Conservation (phyloP, 2,329 filamentous ascomycete species). For the Alternaria sp. region DNA sequence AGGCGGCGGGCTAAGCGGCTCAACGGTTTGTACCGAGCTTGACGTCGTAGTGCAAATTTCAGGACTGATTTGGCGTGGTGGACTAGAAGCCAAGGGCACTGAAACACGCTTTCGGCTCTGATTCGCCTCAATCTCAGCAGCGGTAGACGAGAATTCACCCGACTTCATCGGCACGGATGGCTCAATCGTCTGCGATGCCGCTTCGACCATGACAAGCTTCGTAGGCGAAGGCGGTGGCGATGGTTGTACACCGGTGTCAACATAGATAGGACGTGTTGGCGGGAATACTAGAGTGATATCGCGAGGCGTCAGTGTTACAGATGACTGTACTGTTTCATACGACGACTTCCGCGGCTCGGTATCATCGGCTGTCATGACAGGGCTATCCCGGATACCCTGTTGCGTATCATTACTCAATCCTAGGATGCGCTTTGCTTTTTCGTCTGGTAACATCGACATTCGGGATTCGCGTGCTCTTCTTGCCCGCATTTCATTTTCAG, state of each 20-base stretch:
- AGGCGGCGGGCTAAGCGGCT: slow-evolving; percentile 71
- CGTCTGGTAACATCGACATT: slow-evolving; percentile 53
- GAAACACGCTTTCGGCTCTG: slow-evolving; percentile 74
- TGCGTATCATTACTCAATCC: slow-evolving; percentile 50
- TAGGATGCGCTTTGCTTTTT: slow-evolving; percentile 58
- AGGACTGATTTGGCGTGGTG: slow-evolving; percentile 23
- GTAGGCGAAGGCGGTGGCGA: slow-evolving; percentile 82
- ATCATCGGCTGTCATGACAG: slow-evolving; percentile 29
- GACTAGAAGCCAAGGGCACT: slow-evolving; percentile 39
- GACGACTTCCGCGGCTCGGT: slow-evolving; percentile 34
- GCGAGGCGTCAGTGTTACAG: slow-evolving; percentile 35
- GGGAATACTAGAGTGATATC: slow-evolving; percentile 44
- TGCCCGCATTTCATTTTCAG: slow-evolving; percentile 53
- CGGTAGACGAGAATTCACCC: slow-evolving; percentile 28
- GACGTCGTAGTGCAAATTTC: slow-evolving; percentile 66
- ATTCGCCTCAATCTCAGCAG: slow-evolving; percentile 72
- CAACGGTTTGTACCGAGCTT: slow-evolving; percentile 68
- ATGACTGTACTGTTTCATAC: slow-evolving; percentile 33
- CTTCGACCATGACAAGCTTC: slow-evolving; percentile 37
- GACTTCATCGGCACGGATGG: slow-evolving; percentile 30
- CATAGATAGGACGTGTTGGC: slow-evolving; percentile 63
- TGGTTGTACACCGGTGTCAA: slow-evolving; percentile 81
- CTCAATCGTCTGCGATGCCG: slow-evolving; percentile 34
- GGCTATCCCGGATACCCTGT: slow-evolving; percentile 33
- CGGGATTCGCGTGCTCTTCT: slow-evolving; percentile 53